phyloP scores from a whole-genome alignment of 2,329 filamentous ascomycete species.

The Helminthosporium solani region DNA sequence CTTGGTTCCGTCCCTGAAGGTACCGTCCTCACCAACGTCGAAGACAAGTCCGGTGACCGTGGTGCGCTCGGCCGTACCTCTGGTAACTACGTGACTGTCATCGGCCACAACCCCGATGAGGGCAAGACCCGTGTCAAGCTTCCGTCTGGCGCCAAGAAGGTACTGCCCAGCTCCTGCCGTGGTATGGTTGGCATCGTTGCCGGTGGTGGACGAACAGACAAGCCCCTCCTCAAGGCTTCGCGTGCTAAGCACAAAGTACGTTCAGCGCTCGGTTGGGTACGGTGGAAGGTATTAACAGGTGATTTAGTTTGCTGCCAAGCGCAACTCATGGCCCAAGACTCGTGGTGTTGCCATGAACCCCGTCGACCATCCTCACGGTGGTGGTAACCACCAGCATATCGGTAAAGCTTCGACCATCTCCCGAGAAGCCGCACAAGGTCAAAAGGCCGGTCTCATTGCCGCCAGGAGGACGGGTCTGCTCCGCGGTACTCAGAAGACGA shows the following conservation, averaged over 20 bases:
- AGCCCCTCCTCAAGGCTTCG: slow-evolving; percentile 98
- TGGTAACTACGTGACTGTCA: slow-evolving; percentile 92
- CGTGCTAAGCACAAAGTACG: slow-evolving; percentile 90
- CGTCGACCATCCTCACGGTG: slow-evolving; percentile 80
- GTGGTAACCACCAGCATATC: slow-evolving; percentile 99
- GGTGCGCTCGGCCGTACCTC: slow-evolving; percentile 95
- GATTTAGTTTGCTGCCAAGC: slow-evolving; percentile 89
- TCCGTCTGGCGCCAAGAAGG: slow-evolving; percentile 98
- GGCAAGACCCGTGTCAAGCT: slow-evolving; percentile 99
- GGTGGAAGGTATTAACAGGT: slow-evolving; percentile 1
- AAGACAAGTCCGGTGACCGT: slow-evolving; percentile 98
- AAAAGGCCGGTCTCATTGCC: slow-evolving; percentile 99
- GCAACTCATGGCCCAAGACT: slow-evolving; percentile 99
- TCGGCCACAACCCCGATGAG: slow-evolving; percentile 58
- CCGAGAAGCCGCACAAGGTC: slow-evolving; percentile 94
- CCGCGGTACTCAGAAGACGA: slow-evolving; percentile 99
- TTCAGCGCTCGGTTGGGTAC: not conserved
- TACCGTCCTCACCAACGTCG: slow-evolving; percentile 98
- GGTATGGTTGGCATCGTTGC: slow-evolving; percentile 99
- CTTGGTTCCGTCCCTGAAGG: slow-evolving; percentile 94
- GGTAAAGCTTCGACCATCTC: slow-evolving; percentile 99
- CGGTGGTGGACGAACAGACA: slow-evolving; percentile 99
- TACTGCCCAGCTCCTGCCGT: slow-evolving; percentile 85
- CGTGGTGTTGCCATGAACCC: slow-evolving; percentile 99
- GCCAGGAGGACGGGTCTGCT: slow-evolving; percentile 99